A percentile compares a stretch with the other conserved stretches of the same genome.
phyloP scores from a whole-genome alignment of 1,139 yeast species.

The Arxiozyma telluris region DNA sequence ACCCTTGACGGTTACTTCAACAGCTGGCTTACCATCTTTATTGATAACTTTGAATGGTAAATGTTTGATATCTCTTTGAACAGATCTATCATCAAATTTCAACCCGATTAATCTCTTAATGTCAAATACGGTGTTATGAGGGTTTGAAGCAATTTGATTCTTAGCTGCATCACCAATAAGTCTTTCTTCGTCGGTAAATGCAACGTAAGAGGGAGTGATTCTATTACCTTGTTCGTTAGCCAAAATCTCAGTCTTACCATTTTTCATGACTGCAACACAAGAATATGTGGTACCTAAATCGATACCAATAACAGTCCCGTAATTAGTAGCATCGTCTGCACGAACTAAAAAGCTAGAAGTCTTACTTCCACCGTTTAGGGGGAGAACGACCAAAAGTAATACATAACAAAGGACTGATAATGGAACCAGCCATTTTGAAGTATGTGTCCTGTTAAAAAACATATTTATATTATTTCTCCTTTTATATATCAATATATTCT shows the following conservation, averaged over 20 bases:
- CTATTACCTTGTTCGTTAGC: slow-evolving; percentile 96
- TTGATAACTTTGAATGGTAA: slow-evolving; percentile 65
- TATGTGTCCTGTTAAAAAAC: slow-evolving; percentile 29
- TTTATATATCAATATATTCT: no score
- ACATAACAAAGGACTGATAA: slow-evolving; percentile 51
- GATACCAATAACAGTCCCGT: slow-evolving; percentile 69
- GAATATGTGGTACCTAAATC: slow-evolving; percentile 86
- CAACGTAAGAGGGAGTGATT: slow-evolving; percentile 86
- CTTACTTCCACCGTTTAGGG: slow-evolving; percentile 36
- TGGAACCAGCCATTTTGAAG: slow-evolving; percentile 39
- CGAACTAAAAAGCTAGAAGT: slow-evolving; percentile 15
- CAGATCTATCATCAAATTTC: slow-evolving; percentile 62
- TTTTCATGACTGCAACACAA: slow-evolving; percentile 90
- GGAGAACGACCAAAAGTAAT: slow-evolving; percentile 48
- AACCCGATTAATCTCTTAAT: slow-evolving; percentile 83
- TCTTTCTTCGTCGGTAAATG: slow-evolving; percentile 77
- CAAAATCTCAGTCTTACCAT: slow-evolving; percentile 82
- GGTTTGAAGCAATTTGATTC: slow-evolving; percentile 83
- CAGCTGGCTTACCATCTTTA: slow-evolving; percentile 72
- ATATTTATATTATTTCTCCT: slow-evolving; percentile 3
- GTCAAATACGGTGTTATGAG: slow-evolving; percentile 71
- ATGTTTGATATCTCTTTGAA: slow-evolving; percentile 75
- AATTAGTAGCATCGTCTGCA: slow-evolving; percentile 44
- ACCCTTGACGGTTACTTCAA: slow-evolving; percentile 58
- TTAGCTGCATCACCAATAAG: slow-evolving; percentile 92